Percentiles rank a stretch among this genome's conserved stretches.
phyloP scores from a whole-genome alignment of 2,329 filamentous ascomycete genomes.

The Fusarium fracticaudum region DNA sequence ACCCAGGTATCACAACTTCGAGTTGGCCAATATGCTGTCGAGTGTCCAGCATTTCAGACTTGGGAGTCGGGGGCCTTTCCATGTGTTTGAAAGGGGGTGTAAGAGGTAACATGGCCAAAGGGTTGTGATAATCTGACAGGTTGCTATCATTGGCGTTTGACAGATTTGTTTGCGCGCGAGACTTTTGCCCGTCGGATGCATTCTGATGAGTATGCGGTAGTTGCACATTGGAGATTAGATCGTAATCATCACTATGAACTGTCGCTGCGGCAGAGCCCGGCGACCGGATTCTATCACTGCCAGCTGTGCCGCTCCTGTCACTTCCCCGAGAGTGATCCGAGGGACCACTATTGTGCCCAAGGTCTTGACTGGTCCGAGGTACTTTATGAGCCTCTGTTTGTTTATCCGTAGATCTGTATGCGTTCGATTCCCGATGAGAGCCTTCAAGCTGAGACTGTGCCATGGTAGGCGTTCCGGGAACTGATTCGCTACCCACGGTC shows the following conservation, averaged over 20 bases:
- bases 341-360: not conserved
- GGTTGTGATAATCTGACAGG: constrained; percentile 14
- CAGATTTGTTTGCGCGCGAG: not conserved
- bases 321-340: not conserved
- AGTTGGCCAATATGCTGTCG: not conserved
- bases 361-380: not conserved
- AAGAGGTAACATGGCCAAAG: constrained; percentile 34
- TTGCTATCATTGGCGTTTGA: not conserved
- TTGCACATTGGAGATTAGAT: constrained; percentile 16
- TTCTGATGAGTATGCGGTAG: not conserved
- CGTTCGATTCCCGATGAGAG: not conserved
- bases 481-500: constrained; percentile 46
- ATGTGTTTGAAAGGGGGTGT: constrained; percentile 7
- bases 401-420: not conserved
- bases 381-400: not conserved
- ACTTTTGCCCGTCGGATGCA: not conserved
- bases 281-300: constrained; percentile 26
- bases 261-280: constrained; percentile 46
- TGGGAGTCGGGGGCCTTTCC: not conserved
- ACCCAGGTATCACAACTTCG: not conserved
- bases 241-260: constrained; percentile 51
- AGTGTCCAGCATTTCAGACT: not conserved
- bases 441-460: not conserved
- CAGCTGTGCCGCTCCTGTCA: not conserved
- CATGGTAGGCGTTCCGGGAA: constrained; percentile 15